Conservation (phyloP, 2,329 filamentous ascomycete genomes). For the Beauveria australis region DNA sequence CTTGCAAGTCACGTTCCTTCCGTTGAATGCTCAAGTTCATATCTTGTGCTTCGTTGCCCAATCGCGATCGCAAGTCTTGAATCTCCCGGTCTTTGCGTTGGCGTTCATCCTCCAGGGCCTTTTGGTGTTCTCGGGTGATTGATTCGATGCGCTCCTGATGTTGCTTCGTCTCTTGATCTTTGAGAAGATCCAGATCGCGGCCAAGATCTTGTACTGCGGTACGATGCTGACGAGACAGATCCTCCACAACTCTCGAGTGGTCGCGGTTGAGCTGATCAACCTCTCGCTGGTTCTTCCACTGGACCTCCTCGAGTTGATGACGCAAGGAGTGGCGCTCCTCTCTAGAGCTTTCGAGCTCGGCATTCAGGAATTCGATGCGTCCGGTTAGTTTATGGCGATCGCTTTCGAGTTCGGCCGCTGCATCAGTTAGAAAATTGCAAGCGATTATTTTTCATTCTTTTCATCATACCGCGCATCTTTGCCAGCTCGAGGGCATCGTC, state of each 20-base stretch:
- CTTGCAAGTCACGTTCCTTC: conserved; percentile 48
- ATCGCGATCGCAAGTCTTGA: conserved; percentile 50
- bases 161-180: conserved; percentile 41
- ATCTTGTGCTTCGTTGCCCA: conserved; percentile 44
- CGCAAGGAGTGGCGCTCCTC: conserved; percentile 28
- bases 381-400: conserved; percentile 38
- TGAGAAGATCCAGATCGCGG: conserved; percentile 36
- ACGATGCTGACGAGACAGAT: conserved; percentile 27
- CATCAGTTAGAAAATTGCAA: conserved; percentile 9
- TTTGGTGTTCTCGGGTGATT: conserved; percentile 52
- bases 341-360: conserved; percentile 47
- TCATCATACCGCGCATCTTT: conserved; percentile 59
- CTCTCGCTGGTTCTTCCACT: conserved; percentile 37
- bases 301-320: conserved; percentile 28
- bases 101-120: conserved; percentile 59
- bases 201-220: conserved; percentile 27
- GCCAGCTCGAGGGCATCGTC: conserved; percentile 68
- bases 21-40: conserved; percentile 38
- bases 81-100: conserved; percentile 52
- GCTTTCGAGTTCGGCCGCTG: conserved; percentile 42
- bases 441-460: conserved; percentile 13
- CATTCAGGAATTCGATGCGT: conserved; percentile 45
- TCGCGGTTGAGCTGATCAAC: conserved; percentile 40
- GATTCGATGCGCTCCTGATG: conserved; percentile 63
- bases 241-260: conserved; percentile 27